These are phyloP conservation scores for Nemania sp. DNA, from an alignment of 2,329 filamentous ascomycete genomes.

Conservation along the genomic window DNA sequence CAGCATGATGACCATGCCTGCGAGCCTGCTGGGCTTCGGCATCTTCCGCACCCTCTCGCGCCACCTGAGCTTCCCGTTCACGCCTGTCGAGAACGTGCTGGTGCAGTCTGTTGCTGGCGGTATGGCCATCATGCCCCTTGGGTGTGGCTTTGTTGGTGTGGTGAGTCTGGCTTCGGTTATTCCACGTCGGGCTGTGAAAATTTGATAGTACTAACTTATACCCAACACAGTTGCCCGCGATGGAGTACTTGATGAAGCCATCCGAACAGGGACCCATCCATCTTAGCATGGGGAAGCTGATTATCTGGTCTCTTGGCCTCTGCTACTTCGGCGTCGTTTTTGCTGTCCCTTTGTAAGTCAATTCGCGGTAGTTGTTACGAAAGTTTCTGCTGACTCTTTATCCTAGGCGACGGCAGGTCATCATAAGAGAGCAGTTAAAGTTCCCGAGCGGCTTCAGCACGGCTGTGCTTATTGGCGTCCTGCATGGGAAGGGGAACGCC, in stretches of 20 bases:
- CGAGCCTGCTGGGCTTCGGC: constrained; percentile 90
- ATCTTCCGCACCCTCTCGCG: constrained; percentile 82
- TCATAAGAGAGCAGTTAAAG: constrained; percentile 87
- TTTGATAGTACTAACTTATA: constrained; percentile 11
- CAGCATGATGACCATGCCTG: constrained; percentile 94
- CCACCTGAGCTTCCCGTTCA: constrained; percentile 79
- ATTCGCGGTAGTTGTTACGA: background rate
- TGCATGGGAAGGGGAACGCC: constrained; percentile 68
- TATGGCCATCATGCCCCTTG: constrained; percentile 95
- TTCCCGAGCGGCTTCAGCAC: constrained; percentile 97
- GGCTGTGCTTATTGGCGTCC: constrained; percentile 85
- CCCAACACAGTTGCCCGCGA: constrained; percentile 69
- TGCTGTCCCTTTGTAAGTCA: constrained; percentile 76
- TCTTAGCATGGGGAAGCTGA: constrained; percentile 74
- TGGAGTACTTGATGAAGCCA: constrained; percentile 80
- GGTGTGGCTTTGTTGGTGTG: constrained; percentile 93
- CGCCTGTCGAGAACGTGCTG: constrained; percentile 93
- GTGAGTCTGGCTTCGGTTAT: constrained; percentile 43
- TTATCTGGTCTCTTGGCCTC: constrained; percentile 89
- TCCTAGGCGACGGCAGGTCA: constrained; percentile 76
- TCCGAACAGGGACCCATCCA: constrained; percentile 79
- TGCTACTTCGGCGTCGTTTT: constrained; percentile 98
- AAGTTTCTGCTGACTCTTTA: constrained; percentile 2
- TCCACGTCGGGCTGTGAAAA: background rate
- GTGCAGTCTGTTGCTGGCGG: constrained; percentile 95